Percentiles rank a stretch among this genome's conserved stretches.
phyloP scores from a whole-genome alignment of 2,329 filamentous ascomycete species.

The Aspergillus brunneoviolaceus region DNA sequence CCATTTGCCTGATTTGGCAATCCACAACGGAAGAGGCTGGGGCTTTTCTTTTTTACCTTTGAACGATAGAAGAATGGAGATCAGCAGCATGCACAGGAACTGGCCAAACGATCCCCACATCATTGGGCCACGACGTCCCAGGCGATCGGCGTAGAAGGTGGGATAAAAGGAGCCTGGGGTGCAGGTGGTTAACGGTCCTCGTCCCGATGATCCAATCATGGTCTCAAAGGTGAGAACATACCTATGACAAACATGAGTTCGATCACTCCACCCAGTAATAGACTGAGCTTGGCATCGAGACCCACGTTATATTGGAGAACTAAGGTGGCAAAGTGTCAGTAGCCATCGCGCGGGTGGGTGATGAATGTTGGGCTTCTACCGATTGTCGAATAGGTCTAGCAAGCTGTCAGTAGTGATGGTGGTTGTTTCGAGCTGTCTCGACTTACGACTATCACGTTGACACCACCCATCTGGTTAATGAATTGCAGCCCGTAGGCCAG shows the following conservation, averaged over 20 bases:
- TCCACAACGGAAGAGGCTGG: neutral
- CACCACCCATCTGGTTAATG: conserved; percentile 53
- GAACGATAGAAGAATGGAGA: conserved; percentile 46
- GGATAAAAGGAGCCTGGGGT: conserved; percentile 42
- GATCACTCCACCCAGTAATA: conserved; percentile 49
- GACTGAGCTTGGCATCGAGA: conserved; percentile 43
- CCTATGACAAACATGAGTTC: conserved; percentile 32
- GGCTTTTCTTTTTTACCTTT: conserved; percentile 26
- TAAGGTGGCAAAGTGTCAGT: neutral
- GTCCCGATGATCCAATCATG: neutral
- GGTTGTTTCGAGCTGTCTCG: neutral
- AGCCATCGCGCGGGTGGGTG: neutral
- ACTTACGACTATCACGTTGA: conserved; percentile 49
- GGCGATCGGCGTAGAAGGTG: conserved; percentile 47
- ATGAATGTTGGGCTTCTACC: conserved; percentile 15
- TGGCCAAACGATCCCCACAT: conserved; percentile 37
- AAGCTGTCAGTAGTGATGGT: neutral
- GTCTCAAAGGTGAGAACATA: conserved; percentile 8
- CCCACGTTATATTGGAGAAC: conserved; percentile 51
- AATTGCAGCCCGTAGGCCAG: conserved; percentile 51
- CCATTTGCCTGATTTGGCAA: neutral
- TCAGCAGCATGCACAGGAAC: conserved; percentile 44
- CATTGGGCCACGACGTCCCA: conserved; percentile 41
- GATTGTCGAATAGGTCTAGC: conserved; percentile 28
- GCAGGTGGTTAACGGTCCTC: conserved; percentile 3